A percentile compares a stretch with the other conserved stretches of the same genome.
phyloP scores from a whole-genome alignment of 2,329 filamentous ascomycete genomes.

The Lasiodiplodia hormozganensis region DNA sequence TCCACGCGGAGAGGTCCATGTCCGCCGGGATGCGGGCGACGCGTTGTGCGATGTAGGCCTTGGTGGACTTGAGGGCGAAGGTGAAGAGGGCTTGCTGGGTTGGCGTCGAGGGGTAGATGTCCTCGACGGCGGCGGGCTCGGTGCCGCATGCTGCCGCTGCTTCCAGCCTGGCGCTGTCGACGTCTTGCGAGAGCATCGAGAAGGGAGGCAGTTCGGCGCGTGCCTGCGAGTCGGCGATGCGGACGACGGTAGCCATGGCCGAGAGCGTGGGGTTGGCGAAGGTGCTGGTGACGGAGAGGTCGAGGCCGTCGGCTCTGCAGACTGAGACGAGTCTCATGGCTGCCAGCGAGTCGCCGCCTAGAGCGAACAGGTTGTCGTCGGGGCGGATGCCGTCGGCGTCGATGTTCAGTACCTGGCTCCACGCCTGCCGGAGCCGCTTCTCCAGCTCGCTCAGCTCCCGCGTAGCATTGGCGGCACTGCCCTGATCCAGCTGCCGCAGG shows the following conservation, averaged over 20 bases:
- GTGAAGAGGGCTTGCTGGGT: slow-evolving; percentile 51
- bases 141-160: slow-evolving; percentile 45
- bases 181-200: slow-evolving; percentile 39
- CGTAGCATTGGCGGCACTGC: neutral
- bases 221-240: slow-evolving; percentile 33
- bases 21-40: slow-evolving; percentile 40
- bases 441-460: slow-evolving; percentile 12
- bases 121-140: slow-evolving; percentile 40
- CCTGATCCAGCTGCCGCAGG: slow-evolving; percentile 31
- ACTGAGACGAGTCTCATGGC: slow-evolving; percentile 68
- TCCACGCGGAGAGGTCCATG: slow-evolving; percentile 42
- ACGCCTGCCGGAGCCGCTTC: slow-evolving; percentile 24
- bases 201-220: slow-evolving; percentile 41
- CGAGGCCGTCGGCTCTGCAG: slow-evolving; percentile 56
- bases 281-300: slow-evolving; percentile 62
- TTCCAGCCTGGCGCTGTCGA: slow-evolving; percentile 47
- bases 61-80: slow-evolving; percentile 45
- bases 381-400: slow-evolving; percentile 52
- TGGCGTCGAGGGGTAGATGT: slow-evolving; percentile 52
- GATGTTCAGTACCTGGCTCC: slow-evolving; percentile 29
- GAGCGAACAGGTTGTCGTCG: slow-evolving; percentile 66
- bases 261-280: slow-evolving; percentile 57
- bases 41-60: slow-evolving; percentile 50
- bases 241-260: slow-evolving; percentile 53
- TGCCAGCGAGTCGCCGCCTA: slow-evolving; percentile 66